A percentile compares a stretch with the other conserved stretches of the same genome.
phyloP scores from a whole-genome alignment of 1,139 yeast species.

The Geotrichum candidum region DNA sequence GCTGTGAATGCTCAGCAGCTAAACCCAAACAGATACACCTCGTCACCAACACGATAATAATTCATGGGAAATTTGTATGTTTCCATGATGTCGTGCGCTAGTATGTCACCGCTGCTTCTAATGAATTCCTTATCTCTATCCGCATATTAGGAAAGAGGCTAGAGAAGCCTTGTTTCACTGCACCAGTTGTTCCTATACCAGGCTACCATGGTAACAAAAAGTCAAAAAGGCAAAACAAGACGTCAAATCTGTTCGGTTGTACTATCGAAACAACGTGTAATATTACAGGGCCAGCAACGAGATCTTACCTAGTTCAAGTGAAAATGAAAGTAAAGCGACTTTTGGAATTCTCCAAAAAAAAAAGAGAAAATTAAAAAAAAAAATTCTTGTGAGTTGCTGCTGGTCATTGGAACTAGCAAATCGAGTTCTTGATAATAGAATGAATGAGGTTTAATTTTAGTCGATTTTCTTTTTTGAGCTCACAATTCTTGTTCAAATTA shows the following conservation, averaged over 20 bases:
- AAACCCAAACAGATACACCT: slow-evolving; percentile 53
- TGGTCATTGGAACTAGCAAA: too few species aligned
- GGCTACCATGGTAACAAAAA: slow-evolving; percentile 29
- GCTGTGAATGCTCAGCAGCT: slow-evolving; percentile 64
- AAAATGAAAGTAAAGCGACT: background rate
- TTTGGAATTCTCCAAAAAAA: background rate
- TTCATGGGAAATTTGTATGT: slow-evolving; percentile 51
- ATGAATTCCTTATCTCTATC: slow-evolving; percentile 24
- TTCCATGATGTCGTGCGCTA: slow-evolving; percentile 49
- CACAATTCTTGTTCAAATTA: too few species aligned
- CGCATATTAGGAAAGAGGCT: slow-evolving; percentile 25
- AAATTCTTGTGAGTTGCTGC: background rate
- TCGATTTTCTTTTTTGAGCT: too few species aligned
- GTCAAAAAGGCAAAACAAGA: background rate
- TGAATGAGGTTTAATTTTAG: too few species aligned
- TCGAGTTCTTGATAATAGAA: too few species aligned
- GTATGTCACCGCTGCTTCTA: slow-evolving; percentile 47
- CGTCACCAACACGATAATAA: slow-evolving; percentile 45
- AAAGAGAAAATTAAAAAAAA: too few species aligned
- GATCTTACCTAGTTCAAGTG: slow-evolving; percentile 6
- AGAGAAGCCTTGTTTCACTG: slow-evolving; percentile 33
- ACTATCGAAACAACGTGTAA: slow-evolving; percentile 58
- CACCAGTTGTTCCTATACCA: slow-evolving; percentile 52
- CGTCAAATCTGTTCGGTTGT: slow-evolving; percentile 42
- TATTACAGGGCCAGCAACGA: slow-evolving; percentile 32